phyloP scores from a whole-genome alignment of 2,329 filamentous ascomycete species.

The Trichocomaceae sp. region DNA sequence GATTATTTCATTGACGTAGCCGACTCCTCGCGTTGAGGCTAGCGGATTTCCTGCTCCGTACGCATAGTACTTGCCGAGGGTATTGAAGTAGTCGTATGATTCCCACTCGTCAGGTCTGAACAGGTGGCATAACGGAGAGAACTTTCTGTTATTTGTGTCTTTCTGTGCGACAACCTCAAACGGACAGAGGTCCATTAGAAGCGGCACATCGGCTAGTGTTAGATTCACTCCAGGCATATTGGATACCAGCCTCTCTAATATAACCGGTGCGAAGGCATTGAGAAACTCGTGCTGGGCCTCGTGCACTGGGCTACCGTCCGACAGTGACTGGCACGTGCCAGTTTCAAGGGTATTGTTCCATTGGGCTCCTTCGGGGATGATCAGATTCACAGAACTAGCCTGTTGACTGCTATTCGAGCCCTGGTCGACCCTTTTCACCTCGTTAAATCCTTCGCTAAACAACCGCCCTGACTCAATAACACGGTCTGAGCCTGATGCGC shows the following conservation, averaged over 20 bases:
- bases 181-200: constrained; percentile 82
- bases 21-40: constrained; percentile 77
- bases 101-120: constrained; percentile 70
- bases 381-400: constrained; percentile 54
- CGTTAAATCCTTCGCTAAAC: constrained; percentile 68
- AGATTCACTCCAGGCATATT: constrained; percentile 64
- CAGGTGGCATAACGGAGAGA: constrained; percentile 68
- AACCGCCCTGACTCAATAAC: constrained; percentile 68
- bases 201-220: constrained; percentile 55
- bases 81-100: constrained; percentile 72
- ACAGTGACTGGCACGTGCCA: constrained; percentile 63
- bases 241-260: constrained; percentile 62
- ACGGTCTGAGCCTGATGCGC: constrained; percentile 62
- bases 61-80: constrained; percentile 77
- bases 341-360: constrained; percentile 80
- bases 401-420: constrained; percentile 39
- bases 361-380: constrained; percentile 58
- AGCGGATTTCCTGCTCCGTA: constrained; percentile 70
- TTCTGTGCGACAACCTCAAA: constrained; percentile 65
- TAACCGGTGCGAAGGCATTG: constrained; percentile 58
- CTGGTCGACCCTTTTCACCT: constrained; percentile 43
- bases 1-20: constrained; percentile 81
- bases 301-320: constrained; percentile 44
- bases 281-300: constrained; percentile 54
- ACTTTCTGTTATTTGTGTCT: constrained; percentile 42